Base-by-base conservation (phyloP, 2,329 filamentous ascomycete genomes). In the Fusarium anthophilum region DNA sequence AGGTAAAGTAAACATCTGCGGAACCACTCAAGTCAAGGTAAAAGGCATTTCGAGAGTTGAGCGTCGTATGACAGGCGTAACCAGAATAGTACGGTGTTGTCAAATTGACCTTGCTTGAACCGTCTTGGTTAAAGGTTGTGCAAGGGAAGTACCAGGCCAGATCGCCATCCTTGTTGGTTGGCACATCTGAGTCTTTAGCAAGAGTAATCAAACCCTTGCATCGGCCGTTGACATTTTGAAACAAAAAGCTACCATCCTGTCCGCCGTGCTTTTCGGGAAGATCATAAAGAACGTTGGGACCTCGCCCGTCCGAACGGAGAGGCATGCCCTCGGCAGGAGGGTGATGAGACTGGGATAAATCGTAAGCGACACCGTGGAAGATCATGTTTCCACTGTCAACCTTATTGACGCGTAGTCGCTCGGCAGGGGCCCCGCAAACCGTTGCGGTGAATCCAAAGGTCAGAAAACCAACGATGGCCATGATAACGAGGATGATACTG, bases 71-170 rank as follows among this genome's bases (percentile, higher is more conserved):
- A 81, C 96, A 99, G 45, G 89, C 88, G 82, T 96, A 98, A 38
- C 97, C 96, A 38, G 91, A 84, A 81, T 98, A 98, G 81, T 93
- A 92, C 0, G 90, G 88, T 44, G 87, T 87, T 0, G 94, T 95
- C 47, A 85, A 82, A 81, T 99, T 98, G 4, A 93, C 92, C 70
- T 89, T 83, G 30, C 88, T 90, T 4, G 95, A 98, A 30, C 96
- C 96, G 80, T 99, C 96, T 83, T 98, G 96, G 76, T 97, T 97
- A 87, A 95, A 97, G 4, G 93, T 87, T 9, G 88, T 92, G 86
- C 96, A 99, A 6, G 96, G 96, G 81, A 98, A 98, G 81, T 99
- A 99, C 96, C 96, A 99, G 4, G 92, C 96, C 70, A 99, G 84
- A 65, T 97, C 85, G 17, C 91, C 91, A 59, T 91, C 84, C 32